phyloP scores from a whole-genome alignment of 2,329 filamentous ascomycete species.

The Fusarium torulosum region DNA sequence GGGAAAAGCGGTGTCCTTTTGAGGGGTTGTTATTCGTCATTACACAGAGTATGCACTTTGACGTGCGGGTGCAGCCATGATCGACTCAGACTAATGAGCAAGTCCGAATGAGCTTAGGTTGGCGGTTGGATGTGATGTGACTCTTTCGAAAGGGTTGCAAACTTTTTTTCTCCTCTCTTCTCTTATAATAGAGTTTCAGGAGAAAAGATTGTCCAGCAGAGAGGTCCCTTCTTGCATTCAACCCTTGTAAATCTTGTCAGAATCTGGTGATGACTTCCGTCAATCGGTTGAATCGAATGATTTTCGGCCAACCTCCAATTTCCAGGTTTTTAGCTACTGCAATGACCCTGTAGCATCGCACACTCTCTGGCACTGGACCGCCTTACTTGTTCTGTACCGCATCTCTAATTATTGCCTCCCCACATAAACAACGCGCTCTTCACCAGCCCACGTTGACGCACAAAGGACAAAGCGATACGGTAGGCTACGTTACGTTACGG shows the following conservation, averaged over 20 bases:
- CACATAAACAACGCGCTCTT: constrained; percentile 18
- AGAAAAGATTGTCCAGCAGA: background rate
- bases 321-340: constrained; percentile 9
- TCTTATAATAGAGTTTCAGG: background rate
- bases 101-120: constrained; percentile 15
- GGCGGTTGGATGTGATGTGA: background rate
- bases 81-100: constrained; percentile 19
- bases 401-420: constrained; percentile 24
- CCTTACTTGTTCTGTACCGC: constrained; percentile 8
- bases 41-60: constrained; percentile 4
- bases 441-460: constrained; percentile 13
- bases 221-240: constrained; percentile 29
- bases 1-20: background rate
- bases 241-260: background rate
- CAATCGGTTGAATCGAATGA: constrained; percentile 21
- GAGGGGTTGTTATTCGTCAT: background rate
- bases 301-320: constrained; percentile 18
- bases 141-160: background rate
- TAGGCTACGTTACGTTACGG: background rate
- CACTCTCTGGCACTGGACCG: constrained; percentile 1
- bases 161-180: background rate
- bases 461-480: constrained; percentile 16
- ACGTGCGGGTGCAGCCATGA: constrained; percentile 24
- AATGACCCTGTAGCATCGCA: background rate
- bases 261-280: constrained; percentile 12